Base-by-base conservation (phyloP, 106 monocot species). In the Chionographis japonica region DNA sequence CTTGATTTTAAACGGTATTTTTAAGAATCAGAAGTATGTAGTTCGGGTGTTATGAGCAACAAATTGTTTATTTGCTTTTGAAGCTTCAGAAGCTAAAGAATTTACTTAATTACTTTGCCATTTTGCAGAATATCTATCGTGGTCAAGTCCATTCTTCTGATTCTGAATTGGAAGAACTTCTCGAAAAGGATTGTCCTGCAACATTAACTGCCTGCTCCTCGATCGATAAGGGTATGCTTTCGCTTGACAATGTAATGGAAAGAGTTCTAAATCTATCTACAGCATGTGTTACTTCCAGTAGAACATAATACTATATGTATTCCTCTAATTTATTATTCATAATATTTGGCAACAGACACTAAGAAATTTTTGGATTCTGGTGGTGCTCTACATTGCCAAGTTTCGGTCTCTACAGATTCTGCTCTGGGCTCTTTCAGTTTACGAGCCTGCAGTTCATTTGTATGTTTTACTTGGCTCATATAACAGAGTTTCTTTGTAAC, bases 381-480 rank as follows among this genome's bases (percentile, higher is more conserved):
- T 63, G 53, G 10, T 51, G 59, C 57, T 59, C 14, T 49, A 41
- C 61, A 61, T 63, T 16, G 19, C 56, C 9, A 73, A 54, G 50
- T 15, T 69, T 16, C 58, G 53, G 15, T 40, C 50, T 53, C 36
- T 80, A 56, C 63, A 4, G 50, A 46, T 78, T 37, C 71, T 50
- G 20, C 49, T 63, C 59, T 19, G 15, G 35, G 61, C 53, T 74
- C 74, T 71, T 80, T 73, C 54, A 53, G 40, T 62, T 55, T 78
- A 57, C 79, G 66, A 35, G 64, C 80, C 53, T 92, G 85, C 68
- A 60, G 72, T 64, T 76, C 80, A 78, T 75, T 40, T 63, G 92
- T 88, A 85, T 72, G 70, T 68, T 20, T 68, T 3, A 12, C 58
- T 69, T 58, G 15, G 12, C 2, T 6, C 41, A 4, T 4, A 54